phyloP scores from a whole-genome alignment of 2,329 filamentous ascomycete species.

The Stylonectria norvegica region DNA sequence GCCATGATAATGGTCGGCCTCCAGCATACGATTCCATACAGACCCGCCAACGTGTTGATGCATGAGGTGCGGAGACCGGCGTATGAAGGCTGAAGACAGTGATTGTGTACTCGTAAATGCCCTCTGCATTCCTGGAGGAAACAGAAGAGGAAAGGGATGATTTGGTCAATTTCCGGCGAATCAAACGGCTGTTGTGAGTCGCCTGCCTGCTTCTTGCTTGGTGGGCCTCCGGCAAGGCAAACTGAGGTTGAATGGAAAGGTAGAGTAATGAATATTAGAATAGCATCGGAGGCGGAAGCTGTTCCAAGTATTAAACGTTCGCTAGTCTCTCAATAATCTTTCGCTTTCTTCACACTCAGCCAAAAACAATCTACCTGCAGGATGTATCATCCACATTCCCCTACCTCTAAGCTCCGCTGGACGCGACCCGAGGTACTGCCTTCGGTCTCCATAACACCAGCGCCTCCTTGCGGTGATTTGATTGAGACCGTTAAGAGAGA shows the following conservation, averaged over 20 bases:
- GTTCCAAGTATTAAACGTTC: too few relatives aligned
- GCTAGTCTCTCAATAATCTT: too few relatives aligned
- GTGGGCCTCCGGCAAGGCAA: background rate
- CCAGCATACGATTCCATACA: conserved; percentile 10
- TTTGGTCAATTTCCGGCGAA: background rate
- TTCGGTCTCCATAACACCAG: conserved; percentile 2
- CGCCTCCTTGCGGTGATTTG: conserved; percentile 22
- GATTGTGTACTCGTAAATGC: conserved; percentile 1
- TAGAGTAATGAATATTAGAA: background rate
- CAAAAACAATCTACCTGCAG: too few relatives aligned
- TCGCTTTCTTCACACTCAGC: too few relatives aligned
- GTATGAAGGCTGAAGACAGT: too few relatives aligned
- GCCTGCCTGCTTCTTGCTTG: background rate
- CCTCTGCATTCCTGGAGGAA: too few relatives aligned
- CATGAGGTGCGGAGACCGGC: conserved; percentile 2
- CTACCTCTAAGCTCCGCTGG: too few relatives aligned
- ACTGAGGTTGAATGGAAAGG: background rate
- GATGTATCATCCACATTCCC: too few relatives aligned
- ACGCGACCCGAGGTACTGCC: too few relatives aligned
- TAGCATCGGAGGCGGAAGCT: too few relatives aligned
- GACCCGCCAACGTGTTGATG: conserved; percentile 9
- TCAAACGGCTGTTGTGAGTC: background rate
- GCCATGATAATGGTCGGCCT: conserved; percentile 17
- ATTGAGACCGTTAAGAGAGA: conserved; percentile 18
- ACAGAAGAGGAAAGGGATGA: background rate